phyloP scores from a whole-genome alignment of 164 flowering plant genomes.

The Magnolia officinalis region DNA sequence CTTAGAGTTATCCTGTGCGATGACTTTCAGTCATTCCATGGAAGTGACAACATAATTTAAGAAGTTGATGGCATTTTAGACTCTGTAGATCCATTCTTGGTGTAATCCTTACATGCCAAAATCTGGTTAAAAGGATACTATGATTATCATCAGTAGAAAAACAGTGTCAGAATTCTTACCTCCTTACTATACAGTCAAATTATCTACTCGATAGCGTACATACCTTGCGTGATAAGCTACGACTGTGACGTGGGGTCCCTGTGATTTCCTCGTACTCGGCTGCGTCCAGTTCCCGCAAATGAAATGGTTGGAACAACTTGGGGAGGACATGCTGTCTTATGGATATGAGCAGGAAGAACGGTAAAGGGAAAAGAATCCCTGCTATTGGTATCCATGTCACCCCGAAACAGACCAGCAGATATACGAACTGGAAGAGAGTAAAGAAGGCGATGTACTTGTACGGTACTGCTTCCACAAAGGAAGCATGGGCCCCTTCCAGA shows the following conservation, averaged over 20 bases:
- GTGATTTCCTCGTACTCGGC: conserved; percentile 76
- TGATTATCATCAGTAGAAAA: too few species aligned
- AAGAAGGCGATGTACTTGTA: conserved; percentile 50
- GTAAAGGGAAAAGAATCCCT: conserved; percentile 77
- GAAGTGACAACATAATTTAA: too few species aligned
- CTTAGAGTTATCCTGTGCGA: too few species aligned
- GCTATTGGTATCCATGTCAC: conserved; percentile 85
- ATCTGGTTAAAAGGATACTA: too few species aligned
- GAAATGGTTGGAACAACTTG: conserved; percentile 43
- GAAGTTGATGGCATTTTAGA: too few species aligned
- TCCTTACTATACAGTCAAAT: too few species aligned
- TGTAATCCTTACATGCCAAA: too few species aligned
- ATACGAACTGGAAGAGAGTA: conserved; percentile 56
- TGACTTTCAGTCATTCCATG: too few species aligned
- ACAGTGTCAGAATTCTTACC: too few species aligned
- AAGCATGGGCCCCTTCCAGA: conserved; percentile 57
- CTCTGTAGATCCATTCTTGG: too few species aligned
- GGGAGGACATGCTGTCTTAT: conserved; percentile 68
- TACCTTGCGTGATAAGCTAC: conserved; percentile 40
- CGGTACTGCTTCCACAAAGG: conserved; percentile 70
- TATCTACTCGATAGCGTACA: too few species aligned
- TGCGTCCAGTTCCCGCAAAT: conserved; percentile 71
- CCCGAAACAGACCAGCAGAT: conserved; percentile 63
- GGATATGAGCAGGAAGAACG: conserved; percentile 68
- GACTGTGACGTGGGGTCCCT: conserved; percentile 37